A percentile compares a stretch with the other conserved stretches of the same genome.
Conservation (phyloP, 176 grass and related monocot species). For the Oropetium thomaeum region DNA sequence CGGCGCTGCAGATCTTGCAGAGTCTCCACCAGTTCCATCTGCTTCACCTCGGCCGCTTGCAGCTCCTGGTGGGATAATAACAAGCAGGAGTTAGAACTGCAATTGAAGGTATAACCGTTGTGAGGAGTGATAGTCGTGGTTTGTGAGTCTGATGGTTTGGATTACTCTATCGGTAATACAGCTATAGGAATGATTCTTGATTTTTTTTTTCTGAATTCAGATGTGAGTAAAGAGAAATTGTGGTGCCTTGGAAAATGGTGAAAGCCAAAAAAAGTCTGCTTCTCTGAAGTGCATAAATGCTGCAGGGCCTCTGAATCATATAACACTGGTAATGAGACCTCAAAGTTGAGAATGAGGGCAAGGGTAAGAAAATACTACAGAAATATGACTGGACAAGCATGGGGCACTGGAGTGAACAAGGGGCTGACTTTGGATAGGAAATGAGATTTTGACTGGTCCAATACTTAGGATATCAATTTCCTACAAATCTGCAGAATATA, state of each 20-base stretch:
- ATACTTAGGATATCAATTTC: not conserved
- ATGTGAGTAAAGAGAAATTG: too few species aligned
- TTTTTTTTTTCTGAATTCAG: not conserved
- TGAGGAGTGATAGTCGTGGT: not conserved
- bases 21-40: constrained; percentile 53
- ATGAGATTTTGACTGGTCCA: not conserved
- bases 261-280: not conserved
- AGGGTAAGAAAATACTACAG: not conserved
- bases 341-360: not conserved
- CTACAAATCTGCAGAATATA: not conserved
- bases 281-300: not conserved
- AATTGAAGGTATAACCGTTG: not conserved
- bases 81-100: constrained; percentile 2
- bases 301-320: not conserved
- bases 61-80: constrained; percentile 41
- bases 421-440: not conserved
- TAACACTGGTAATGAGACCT: not conserved
- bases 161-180: not conserved
- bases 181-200: not conserved
- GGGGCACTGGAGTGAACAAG: not conserved
- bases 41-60: constrained; percentile 44
- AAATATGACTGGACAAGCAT: not conserved
- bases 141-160: not conserved
- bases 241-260: not conserved
- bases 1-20: constrained; percentile 41